Base-by-base conservation (phyloP, 306 rosid species). In the Cercis canadensis region DNA sequence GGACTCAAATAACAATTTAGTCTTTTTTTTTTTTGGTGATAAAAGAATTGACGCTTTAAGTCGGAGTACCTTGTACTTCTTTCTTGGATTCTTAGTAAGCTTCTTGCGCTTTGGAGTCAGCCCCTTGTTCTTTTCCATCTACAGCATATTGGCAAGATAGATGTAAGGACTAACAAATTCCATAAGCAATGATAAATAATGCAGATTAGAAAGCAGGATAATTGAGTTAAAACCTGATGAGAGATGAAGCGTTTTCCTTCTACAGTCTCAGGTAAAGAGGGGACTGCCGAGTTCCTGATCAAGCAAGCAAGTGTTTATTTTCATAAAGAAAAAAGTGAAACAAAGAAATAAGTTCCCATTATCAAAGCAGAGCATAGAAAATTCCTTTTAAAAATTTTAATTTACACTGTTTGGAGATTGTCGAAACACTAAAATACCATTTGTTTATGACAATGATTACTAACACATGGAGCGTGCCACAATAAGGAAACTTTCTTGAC, bases 101-200 rank as follows among this genome's bases (percentile, higher is more conserved):
- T 90, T 90, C 72, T 90, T 90, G 32, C 92, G 89, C 15, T 24
- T 53, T 8, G 94, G 81, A 58, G 98, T 93, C 53, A 93, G 81
- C 13, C 97, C 97, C 79, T 92, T 81, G 61, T 92, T 92, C 88
- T 92, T 92, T 72, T 79, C 80, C 74, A 92, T 92, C 97, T 89
- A 40, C 65, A 67, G 58, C 59, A 43, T 9, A 67, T 71, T 15
- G 65, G 58, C 41, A 50, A 59, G 54, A 75, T 14, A 58, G 19
- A 51, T 17, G 54, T 16, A 46, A 62, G 46, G 29, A 69, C 46
- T 41, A 17, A 5, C 34, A 46, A 51, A 37, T 37, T 37, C 96
- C 69, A 69, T 78, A 34, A 77, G n/a, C n/a, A 17, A 56, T 34
- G 31, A 51, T 39, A n/a, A 41, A 36, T 37, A 39, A 15, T 24